These are phyloP conservation scores for Paecilomyces sp. DNA, from an alignment of 2,329 filamentous ascomycete species.

Conservation along the genomic window DNA sequence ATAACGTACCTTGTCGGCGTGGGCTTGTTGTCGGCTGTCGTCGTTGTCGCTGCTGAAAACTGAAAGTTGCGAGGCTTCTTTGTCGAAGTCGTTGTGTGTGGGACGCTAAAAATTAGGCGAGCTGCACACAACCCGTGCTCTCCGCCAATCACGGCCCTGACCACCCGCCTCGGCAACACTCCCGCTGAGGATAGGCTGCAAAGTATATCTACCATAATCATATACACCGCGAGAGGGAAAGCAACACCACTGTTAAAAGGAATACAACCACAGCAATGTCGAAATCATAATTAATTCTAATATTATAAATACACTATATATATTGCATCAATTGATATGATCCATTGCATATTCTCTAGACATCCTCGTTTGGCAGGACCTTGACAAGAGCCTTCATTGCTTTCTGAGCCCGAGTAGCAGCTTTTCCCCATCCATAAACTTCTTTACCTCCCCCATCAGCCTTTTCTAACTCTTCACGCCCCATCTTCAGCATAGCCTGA, in stretches of 20 bases:
- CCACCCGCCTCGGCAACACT: not conserved
- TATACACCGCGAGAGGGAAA: no score
- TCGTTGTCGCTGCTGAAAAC: conserved; percentile 34
- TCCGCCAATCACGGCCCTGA: conserved; percentile 14
- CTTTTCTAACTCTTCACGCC: conserved; percentile 1
- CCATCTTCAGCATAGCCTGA: conserved; percentile 14
- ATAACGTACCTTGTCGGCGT: conserved; percentile 38
- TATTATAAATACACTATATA: not conserved
- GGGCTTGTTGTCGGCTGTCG: conserved; percentile 35
- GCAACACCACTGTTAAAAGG: no score
- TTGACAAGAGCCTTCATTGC: conserved; percentile 2
- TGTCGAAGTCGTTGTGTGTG: conserved; percentile 32
- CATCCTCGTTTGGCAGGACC: not conserved
- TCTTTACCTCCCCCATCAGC: not conserved
- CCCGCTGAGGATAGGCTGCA: not conserved
- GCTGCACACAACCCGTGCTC: conserved; percentile 9
- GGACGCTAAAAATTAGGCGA: conserved; percentile 38
- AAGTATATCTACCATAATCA: not conserved
- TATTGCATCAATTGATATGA: not conserved
- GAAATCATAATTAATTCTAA: not conserved
- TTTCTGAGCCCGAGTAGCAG: conserved; percentile 10
- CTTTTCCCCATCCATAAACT: conserved; percentile 9
- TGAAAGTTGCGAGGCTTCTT: conserved; percentile 20
- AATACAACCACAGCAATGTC: no score
- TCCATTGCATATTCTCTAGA: not conserved